These are phyloP conservation scores for Helianthus annuus DNA, from an alignment of 129 eudicot genomes.

Conservation along the genomic window HanXRQr2.0-SUNRISE NC_035441.2:159451039-159451538, in stretches of 20 bases:
- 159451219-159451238: constrained; percentile 54
- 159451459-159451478: constrained; percentile 83
- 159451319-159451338: constrained; percentile 92
- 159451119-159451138: constrained; percentile 73
- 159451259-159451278: neutral
- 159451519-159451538: constrained; percentile 85
- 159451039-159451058: constrained; percentile 82
- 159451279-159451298: constrained; percentile 34
- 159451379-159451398: constrained; percentile 79
- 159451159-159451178: constrained; percentile 81
- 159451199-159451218: constrained; percentile 77
- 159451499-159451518: constrained; percentile 98
- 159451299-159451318: constrained; percentile 86
- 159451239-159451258: neutral
- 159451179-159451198: constrained; percentile 63
- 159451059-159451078: constrained; percentile 89
- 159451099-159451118: constrained; percentile 64
- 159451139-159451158: constrained; percentile 67
- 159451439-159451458: constrained; percentile 80
- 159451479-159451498: constrained; percentile 79
- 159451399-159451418: constrained; percentile 82
- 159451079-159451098: constrained; percentile 83
- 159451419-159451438: constrained; percentile 85
- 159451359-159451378: constrained; percentile 94
- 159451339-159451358: constrained; percentile 72